phyloP scores from a whole-genome alignment of 495 filamentous ascomycete species.

The Jackrogersella minutella region DNA sequence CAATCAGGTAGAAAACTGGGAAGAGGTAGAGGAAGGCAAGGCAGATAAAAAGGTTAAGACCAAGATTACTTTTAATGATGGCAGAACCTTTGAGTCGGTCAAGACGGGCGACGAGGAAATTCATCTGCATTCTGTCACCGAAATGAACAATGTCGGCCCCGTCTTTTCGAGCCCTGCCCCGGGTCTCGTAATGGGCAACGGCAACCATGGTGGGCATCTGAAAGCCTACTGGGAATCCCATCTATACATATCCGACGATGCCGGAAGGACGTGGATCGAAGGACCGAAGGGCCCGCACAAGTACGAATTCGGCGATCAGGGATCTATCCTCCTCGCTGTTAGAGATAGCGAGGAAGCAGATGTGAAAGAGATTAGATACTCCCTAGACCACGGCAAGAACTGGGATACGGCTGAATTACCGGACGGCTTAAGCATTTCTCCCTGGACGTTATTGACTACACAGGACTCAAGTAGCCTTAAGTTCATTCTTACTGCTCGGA shows the following conservation, averaged over 20 bases:
- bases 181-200: constrained; percentile 89
- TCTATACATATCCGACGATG: constrained; percentile 90
- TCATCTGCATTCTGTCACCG: constrained; percentile 90
- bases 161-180: constrained; percentile 94
- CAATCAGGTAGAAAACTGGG: constrained; percentile 86
- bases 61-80: constrained; percentile 93
- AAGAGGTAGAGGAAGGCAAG: constrained; percentile 66
- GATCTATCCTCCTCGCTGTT: constrained; percentile 84
- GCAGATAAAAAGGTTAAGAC: constrained; percentile 72
- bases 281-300: constrained; percentile 84
- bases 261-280: constrained; percentile 80
- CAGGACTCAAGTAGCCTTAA: constrained; percentile 91
- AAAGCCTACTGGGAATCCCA: constrained; percentile 67
- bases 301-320: constrained; percentile 94
- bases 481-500: constrained; percentile 71
- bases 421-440: constrained; percentile 67
- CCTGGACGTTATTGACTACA: constrained; percentile 79
- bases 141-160: constrained; percentile 77
- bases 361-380: constrained; percentile 70
- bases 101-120: constrained; percentile 67
- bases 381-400: constrained; percentile 82
- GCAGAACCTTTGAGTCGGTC: constrained; percentile 70
- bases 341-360: constrained; percentile 71
- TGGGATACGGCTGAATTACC: constrained; percentile 75
- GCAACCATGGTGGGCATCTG: constrained; percentile 82